Conservation (phyloP, 495 filamentous ascomycete species). For the Aspergillus nanangensis region DNA sequence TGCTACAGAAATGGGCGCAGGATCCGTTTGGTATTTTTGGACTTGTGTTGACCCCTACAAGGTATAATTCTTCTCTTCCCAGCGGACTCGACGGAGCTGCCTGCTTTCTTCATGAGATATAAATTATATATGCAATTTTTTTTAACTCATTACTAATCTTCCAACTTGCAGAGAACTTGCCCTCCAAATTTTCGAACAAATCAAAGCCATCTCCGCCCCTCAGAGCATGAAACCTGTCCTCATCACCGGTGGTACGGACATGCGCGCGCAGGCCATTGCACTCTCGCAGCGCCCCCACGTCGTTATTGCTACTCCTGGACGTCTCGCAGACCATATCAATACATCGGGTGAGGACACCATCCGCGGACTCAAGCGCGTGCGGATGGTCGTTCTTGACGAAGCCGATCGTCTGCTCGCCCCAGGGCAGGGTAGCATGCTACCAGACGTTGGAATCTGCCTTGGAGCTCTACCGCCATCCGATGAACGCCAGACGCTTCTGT, state of each 20-base stretch:
- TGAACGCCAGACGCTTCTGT: conserved; percentile 85
- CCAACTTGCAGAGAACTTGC: conserved; percentile 67
- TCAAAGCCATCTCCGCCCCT: conserved; percentile 82
- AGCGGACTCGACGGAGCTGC: too few relatives aligned
- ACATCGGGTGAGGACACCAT: conserved; percentile 89
- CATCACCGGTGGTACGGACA: conserved; percentile 87
- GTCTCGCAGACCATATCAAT: conserved; percentile 88
- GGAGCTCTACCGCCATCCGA: conserved; percentile 65
- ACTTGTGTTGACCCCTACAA: conserved; percentile 83
- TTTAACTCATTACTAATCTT: not conserved
- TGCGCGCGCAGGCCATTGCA: conserved; percentile 82
- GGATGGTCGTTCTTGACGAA: conserved; percentile 91
- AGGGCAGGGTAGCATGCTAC: conserved; percentile 79
- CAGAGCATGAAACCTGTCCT: conserved; percentile 81
- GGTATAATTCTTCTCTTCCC: conserved; percentile 42
- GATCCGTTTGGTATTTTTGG: conserved; percentile 91
- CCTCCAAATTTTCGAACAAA: conserved; percentile 92
- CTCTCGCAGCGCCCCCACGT: conserved; percentile 81
- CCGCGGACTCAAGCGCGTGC: conserved; percentile 67
- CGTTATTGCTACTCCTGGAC: conserved; percentile 90
- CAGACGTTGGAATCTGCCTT: conserved; percentile 86
- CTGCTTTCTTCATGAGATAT: not conserved
- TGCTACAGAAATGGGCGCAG: conserved; percentile 87
- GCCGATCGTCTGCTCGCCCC: conserved; percentile 84
- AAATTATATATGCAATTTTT: not conserved